Evolutionary conservation across 805 yeast species (phyloP).

Genomic region (Schwanniomyces polymorphus): DNA sequence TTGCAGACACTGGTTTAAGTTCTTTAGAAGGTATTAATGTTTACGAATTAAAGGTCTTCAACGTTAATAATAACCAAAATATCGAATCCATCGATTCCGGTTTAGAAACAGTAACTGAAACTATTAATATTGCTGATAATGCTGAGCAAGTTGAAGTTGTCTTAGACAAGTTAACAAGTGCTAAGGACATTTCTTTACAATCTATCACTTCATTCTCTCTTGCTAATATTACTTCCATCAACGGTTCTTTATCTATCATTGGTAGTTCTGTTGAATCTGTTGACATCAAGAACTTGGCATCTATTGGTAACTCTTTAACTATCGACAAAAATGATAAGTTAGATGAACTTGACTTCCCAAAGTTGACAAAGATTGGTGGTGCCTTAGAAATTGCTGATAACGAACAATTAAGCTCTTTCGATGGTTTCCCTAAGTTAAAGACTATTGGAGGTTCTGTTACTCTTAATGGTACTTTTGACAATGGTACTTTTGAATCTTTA

Average conservation of each 20-base stretch:
- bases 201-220: constrained; percentile 73
- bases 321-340: constrained; percentile 73
- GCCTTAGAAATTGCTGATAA: constrained; percentile 91
- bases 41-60: constrained; percentile 48
- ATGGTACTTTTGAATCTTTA: constrained; percentile 74
- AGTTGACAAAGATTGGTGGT: constrained; percentile 80
- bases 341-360: constrained; percentile 64
- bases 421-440: constrained; percentile 72
- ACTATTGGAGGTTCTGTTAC: constrained; percentile 87
- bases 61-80: constrained; percentile 89
- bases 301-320: constrained; percentile 80
- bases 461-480: constrained; percentile 76
- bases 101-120: constrained; percentile 69
- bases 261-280: constrained; percentile 64
- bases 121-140: constrained; percentile 81
- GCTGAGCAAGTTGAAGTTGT: constrained; percentile 70
- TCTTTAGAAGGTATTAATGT: constrained; percentile 66
- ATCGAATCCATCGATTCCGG: constrained; percentile 71
- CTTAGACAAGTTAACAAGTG: constrained; percentile 75
- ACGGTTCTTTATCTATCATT: constrained; percentile 80
- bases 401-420: constrained; percentile 62
- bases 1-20: constrained; percentile 73
- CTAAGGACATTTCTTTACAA: constrained; percentile 85
- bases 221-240: constrained; percentile 65
- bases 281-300: constrained; percentile 52